Percentiles rank a stretch among this genome's conserved stretches.
Evolutionary conservation across 192 early-diverging fungal species (phyloP).

Genomic region (Rhizoclosmatium sp.): DNA sequence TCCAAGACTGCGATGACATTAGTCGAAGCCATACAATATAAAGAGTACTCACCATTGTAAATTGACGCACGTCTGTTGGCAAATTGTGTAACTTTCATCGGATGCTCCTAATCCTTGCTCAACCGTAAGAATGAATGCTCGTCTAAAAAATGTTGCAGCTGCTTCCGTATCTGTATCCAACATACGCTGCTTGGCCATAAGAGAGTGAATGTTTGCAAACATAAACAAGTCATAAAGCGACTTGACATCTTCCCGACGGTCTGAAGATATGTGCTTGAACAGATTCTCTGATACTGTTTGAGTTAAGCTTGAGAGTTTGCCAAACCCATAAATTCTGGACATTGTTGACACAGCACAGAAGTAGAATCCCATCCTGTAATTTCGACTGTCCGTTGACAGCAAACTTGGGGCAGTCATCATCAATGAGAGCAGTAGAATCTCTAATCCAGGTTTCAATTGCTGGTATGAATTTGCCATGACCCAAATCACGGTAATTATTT

Average conservation of each 20-base stretch:
- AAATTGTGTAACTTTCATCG: background rate
- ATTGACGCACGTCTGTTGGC: background rate
- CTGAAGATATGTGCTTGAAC: background rate
- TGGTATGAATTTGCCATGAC: background rate
- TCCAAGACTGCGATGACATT: background rate
- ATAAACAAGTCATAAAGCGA: conserved; percentile 11
- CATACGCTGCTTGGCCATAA: background rate
- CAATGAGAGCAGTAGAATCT: background rate
- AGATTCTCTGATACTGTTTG: background rate
- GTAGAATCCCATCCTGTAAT: conserved; percentile 5
- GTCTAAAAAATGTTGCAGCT: conserved; percentile 1
- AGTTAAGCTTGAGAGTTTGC: background rate
- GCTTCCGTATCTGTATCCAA: background rate
- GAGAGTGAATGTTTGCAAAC: background rate
- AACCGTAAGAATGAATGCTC: background rate
- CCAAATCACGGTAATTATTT: conserved; percentile 7
- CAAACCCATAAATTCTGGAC: background rate
- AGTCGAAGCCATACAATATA: background rate
- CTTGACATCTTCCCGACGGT: background rate
- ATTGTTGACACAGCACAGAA: background rate
- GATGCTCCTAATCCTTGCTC: conserved; percentile 16
- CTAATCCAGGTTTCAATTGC: conserved; percentile 12
- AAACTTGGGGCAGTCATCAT: conserved; percentile 14
- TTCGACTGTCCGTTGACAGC: background rate
- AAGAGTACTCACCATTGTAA: background rate